Evolutionary conservation across 2,329 filamentous ascomycete species (phyloP), one percentile per base, ranked within the genome.

Genomic region (Colletotrichum somersetense): DNA sequence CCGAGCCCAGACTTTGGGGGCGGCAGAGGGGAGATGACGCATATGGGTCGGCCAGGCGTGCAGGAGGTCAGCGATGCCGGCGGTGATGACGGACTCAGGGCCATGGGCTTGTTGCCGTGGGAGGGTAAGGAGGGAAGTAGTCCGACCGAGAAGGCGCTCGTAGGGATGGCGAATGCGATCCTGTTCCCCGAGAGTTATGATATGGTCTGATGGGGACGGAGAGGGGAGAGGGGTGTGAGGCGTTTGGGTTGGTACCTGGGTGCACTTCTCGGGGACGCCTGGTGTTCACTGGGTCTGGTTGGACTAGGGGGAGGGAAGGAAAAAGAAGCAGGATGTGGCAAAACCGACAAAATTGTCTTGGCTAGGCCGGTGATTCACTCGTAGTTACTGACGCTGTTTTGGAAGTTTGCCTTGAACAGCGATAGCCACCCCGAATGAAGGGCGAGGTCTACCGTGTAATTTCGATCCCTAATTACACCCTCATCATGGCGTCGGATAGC

Each of bases 101-200:
- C 83, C 0, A 83, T 84, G 82, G 83, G 83, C 0, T 50, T 85
- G 62, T 67, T 83, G 63, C 82, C 83, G 0, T 85, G 81, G 79
- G 81, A 84, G 42, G 81, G 83, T 66, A 78, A 80, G 30, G 79
- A 81, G 38, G 80, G 78, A 14, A 62, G 66, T 14, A 75, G 75
- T 14, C 78, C 81, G n/a, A 69, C 66, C 18, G 82, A 83, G 75
- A 77, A 77, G 72, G 75, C 75, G 46, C 77, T 84, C 18, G 65
- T 84, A 58, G 76, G 78, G 8, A 79, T 82, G 78, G 82, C 81
- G 4, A 84, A 84, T 66, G 77, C 76, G 57, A 81, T 84, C n/a
- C 70, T 84, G 67, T 84, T 84, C 75, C 82, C 83, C 0, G 81
- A 83, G 72, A 77, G 79, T 67, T 83, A 79, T 66, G 81, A 82